Evolutionary conservation across 2,329 filamentous ascomycete species (phyloP), one percentile per base, ranked within the genome.

Genomic region (Sordariomycetes sp.): DNA sequence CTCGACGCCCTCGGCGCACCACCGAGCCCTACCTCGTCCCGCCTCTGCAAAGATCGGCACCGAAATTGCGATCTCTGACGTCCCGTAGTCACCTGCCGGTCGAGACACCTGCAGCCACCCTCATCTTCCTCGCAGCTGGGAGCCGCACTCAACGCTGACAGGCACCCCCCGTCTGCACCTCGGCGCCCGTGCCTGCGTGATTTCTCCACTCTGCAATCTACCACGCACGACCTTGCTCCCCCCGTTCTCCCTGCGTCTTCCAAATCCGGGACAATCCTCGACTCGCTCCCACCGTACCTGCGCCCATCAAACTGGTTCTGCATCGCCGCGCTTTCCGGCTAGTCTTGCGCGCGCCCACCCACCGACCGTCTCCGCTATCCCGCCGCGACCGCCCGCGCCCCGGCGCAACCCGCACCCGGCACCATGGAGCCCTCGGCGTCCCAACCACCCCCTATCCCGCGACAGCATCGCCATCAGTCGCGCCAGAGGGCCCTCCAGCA

Each of bases 371-470:
- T 45, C 10, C 39, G 39, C 39, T 45, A 45, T 17, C n/a, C n/a
- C 12, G 12, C 39, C 13, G 5, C 15, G 15, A 45, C 6, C 15
- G 10, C 39, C 15, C 6, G 10, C 39, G 15, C n/a, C n/a, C 39
- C 15, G 39, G 15, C n/a, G 39, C 39, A 45, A 45, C 39, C 39
- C n/a, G 39, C 39, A n/a, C 15, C 39, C n/a, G 39, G 39, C n/a
- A n/a, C 48, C 55, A 62, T 62, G 61, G 59, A 62, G 55, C 58
- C 55, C 39, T 42, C 53, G 15, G 53, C 57, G 42, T 57, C 57
- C 36, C 52, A 59, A 17, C 36, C 60, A 17, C 61, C 61, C 58
- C 59, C 59, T 57, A 61, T 62, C 57, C 61, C 61, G 15, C 58
- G 57, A 34, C 61, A 62, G 42, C 57, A 56, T 54, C 60, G 57